Evolutionary conservation across 768 basidiomycete genomes (phyloP), one percentile per base, ranked within the genome.

Genomic region (Suillus americanus): DNA sequence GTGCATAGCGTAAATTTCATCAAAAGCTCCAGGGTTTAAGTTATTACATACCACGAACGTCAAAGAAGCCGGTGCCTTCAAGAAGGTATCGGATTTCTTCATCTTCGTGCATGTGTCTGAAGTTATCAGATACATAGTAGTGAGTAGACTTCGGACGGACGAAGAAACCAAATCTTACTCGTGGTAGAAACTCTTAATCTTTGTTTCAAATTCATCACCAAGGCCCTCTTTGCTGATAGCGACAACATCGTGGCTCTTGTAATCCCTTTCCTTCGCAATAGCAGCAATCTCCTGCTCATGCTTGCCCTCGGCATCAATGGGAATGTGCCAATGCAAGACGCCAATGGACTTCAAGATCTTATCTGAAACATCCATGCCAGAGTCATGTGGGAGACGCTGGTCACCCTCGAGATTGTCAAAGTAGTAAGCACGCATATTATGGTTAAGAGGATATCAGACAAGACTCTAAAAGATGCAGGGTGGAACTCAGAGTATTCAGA

Each of bases 81-180:
- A 53, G 51, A 69, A 96, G 87, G 70, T 92, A 98, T 9, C 95
- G 83, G 71, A 96, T 97, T 77, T 98, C 95, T 72, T 98, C 95
- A 70, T 97, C 95, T 75, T 97, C 94, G 70, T 97, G 96, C 82
- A 98, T 85, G 70, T 97, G 95, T 70, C 92, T 93, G 68, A 33
- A 0, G 28, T 25, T 33, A 14, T 28, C 23, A 16, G 46, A 12
- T 16, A 28, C 3, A 28, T 28, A 18, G 8, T 18, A 28, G 28
- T 51, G 50, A 51, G 28, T 51, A 30, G 28, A 30, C 2, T 18
- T 20, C 51, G 4, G 28, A 53, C 8, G 9, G 9, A 94, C 16
- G 45, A 25, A 33, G 23, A 18, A 33, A 56, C 38, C 18, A 5
- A 40, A 13, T 74, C 88, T 65, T 69, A 93, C 92, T 95, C 94